A percentile compares a stretch with the other conserved stretches of the same genome.
phyloP scores from a whole-genome alignment of 225 moss, liverwort and hornwort genomes.

The Anthoceros angustus region DNA sequence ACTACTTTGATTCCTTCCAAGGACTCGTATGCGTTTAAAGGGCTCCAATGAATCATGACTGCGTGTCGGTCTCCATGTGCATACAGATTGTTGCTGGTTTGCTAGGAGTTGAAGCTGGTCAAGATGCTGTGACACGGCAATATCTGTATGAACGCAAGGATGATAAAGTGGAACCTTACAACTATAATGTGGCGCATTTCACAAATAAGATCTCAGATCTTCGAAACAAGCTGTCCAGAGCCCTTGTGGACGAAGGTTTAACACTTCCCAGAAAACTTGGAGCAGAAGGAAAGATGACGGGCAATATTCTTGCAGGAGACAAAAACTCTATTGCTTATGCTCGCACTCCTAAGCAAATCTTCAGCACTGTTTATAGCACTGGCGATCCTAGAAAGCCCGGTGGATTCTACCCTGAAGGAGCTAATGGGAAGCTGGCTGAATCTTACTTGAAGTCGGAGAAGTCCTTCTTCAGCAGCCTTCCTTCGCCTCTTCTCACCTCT shows the following conservation, averaged over 20 bases:
- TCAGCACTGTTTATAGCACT: constrained; percentile 4
- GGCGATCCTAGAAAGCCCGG: constrained; percentile 4
- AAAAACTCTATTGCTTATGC: background rate
- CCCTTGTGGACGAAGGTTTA: constrained; percentile 5
- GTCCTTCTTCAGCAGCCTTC: too few species aligned
- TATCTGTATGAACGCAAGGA: constrained; percentile 7
- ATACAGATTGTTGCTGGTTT: constrained; percentile 16
- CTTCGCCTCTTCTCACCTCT: too few species aligned
- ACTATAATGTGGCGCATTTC: constrained; percentile 10
- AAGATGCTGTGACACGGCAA: constrained; percentile 13
- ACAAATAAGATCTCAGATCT: background rate
- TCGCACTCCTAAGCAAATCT: constrained; percentile 5
- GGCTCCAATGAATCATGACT: too few species aligned
- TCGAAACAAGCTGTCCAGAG: background rate
- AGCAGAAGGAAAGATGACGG: background rate
- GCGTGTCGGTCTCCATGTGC: background rate
- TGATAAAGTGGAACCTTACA: constrained; percentile 5
- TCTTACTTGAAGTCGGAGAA: too few species aligned
- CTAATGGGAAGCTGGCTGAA: background rate
- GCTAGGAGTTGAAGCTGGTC: constrained; percentile 12
- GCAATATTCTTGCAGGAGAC: constrained; percentile 5
- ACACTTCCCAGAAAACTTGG: background rate
- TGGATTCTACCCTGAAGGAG: constrained; percentile 8
- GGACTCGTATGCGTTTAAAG: too few species aligned
- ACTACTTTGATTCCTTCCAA: too few species aligned